Base-by-base conservation (phyloP, 2,329 filamentous ascomycete genomes). In the Colletotrichum destructivum region DNA sequence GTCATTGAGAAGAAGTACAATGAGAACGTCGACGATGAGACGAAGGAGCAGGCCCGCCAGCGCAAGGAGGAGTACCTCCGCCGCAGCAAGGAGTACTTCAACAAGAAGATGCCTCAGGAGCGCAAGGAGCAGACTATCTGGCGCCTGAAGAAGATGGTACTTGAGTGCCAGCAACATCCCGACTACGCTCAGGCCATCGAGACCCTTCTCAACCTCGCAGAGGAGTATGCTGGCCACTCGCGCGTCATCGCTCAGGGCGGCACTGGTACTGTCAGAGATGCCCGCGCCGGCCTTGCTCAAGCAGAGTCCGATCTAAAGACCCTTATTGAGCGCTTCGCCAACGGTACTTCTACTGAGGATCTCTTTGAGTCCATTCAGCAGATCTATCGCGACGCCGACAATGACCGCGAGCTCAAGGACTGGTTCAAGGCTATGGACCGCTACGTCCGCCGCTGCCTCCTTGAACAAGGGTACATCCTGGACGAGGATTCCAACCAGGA, bases 71-170 rank as follows among this genome's bases (percentile, higher is more conserved):
- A 86, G 66, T 84, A 85, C 47, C 82, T 82, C 38, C 82, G 79
- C 49, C 81, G 87, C 69, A 87, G 92, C 35, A 91, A 88, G 79
- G 90, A 93, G 76, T 98, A 98, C 81, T 85, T 98, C 66, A 88
- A 90, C 76, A 89, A 91, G 78, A 99, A 98, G 88, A 88, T 99
- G 83, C 95, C 96, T 1, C 86, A 96, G 82, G 95, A 98, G 82
- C 94, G 96, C 72, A 94, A 95, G 72, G 95, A 98, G 9, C 95
- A 98, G 86, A 92, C 92, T 67, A 92, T 98, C 77, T 98, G 91
- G 89, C 93, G 96, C 47, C 84, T 99, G 75, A 99, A 90, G 91
- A 98, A 98, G 90, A 97, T 98, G 93, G 86, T 99, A 49, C 91
- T 98, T 56, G 96, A 99, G 83, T 95, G 97, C 77, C 96, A 99